Conservation (phyloP, 2,329 filamentous ascomycete species). For the Aspergillus sp. region DNA sequence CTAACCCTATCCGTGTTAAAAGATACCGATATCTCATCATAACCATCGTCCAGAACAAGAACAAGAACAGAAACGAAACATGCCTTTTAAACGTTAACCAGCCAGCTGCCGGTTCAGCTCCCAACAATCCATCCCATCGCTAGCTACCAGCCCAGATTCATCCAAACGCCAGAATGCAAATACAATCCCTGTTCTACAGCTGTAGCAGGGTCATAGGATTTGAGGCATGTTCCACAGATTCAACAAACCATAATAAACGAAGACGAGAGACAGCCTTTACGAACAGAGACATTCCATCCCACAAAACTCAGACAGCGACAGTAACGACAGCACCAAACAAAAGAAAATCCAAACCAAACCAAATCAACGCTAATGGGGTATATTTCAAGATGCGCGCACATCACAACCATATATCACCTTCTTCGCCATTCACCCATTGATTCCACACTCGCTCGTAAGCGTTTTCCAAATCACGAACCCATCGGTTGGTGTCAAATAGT, state of each 20-base stretch:
- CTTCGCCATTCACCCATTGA: constrained; percentile 79
- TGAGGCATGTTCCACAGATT: constrained; percentile 2
- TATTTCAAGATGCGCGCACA: constrained; percentile 32
- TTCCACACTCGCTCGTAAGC: constrained; percentile 89
- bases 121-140: neutral
- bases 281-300: neutral
- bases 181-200: constrained; percentile 3
- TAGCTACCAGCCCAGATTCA: neutral
- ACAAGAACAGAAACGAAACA: neutral
- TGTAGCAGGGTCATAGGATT: neutral
- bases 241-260: constrained; percentile 2
- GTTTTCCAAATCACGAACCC: constrained; percentile 85
- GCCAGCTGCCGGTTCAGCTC: neutral
- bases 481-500: constrained; percentile 86
- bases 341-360: constrained; percentile 22
- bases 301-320: neutral
- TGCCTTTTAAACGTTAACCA: neutral
- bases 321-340: constrained; percentile 5
- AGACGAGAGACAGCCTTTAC: neutral
- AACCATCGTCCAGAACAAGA: neutral
- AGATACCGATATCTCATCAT: neutral
- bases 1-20: neutral
- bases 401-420: constrained; percentile 88
- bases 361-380: constrained; percentile 37
- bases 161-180: constrained; percentile 16